These are phyloP conservation scores for Coemansia sp. DNA, from an alignment of 192 early-diverging fungal genomes.

Conservation along the genomic window DNA sequence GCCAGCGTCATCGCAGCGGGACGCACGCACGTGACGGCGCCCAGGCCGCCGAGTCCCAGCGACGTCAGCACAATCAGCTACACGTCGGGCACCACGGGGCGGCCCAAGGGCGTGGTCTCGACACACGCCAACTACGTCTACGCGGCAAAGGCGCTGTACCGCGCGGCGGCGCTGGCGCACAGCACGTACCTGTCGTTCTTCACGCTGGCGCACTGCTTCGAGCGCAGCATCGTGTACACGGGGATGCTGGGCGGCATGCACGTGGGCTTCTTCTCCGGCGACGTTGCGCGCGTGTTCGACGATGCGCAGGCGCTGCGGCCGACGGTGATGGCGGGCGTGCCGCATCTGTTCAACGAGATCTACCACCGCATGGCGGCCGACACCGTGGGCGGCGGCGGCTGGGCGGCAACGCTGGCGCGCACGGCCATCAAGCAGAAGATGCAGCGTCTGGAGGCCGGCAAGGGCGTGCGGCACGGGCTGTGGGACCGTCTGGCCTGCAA, in stretches of 20 bases:
- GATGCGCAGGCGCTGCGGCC: slow-evolving; percentile 84
- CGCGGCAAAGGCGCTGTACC: slow-evolving; percentile 26
- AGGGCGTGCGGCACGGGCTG: slow-evolving; percentile 62
- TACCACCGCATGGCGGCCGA: slow-evolving; percentile 71
- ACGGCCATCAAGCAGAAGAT: slow-evolving; percentile 63
- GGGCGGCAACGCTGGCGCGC: slow-evolving; percentile 62
- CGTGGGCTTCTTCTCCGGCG: slow-evolving; percentile 73
- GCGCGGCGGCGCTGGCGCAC: slow-evolving; percentile 20
- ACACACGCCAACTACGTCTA: slow-evolving; percentile 68
- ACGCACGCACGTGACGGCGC: slow-evolving; percentile 48
- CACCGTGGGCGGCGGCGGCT: slow-evolving; percentile 59
- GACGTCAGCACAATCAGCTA: slow-evolving; percentile 75
- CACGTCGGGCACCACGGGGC: slow-evolving; percentile 83
- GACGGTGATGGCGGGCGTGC: slow-evolving; percentile 85
- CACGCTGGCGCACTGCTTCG: slow-evolving; percentile 86
- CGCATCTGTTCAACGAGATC: slow-evolving; percentile 85
- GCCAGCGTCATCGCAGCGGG: slow-evolving; percentile 60
- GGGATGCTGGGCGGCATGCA: slow-evolving; percentile 62
- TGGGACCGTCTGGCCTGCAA: slow-evolving; percentile 87
- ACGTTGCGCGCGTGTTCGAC: slow-evolving; percentile 67
- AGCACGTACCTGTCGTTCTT: slow-evolving; percentile 69
- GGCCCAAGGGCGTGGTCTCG: slow-evolving; percentile 69
- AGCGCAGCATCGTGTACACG: slow-evolving; percentile 60
- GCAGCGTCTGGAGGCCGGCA: slow-evolving; percentile 52
- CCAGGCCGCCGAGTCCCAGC: slow-evolving; percentile 60